A percentile compares a stretch with the other conserved stretches of the same genome.
Conservation (phyloP, 345 rosid species). For the Euphorbia pulcherrima region DNA sequence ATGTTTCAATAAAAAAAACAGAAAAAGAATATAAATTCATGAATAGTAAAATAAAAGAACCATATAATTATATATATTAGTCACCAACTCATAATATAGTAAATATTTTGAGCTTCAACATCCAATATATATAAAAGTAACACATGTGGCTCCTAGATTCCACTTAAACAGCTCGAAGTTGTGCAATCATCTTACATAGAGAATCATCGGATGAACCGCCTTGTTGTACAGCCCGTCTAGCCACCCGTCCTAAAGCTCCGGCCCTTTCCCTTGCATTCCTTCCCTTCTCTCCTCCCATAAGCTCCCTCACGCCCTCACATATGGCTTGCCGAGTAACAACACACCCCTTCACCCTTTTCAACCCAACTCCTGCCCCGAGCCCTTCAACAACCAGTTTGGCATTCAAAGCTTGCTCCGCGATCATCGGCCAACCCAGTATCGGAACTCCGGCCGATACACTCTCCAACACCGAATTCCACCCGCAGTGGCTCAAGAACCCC, state of each 20-base stretch:
- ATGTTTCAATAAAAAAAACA: too few species aligned
- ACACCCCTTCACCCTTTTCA: neutral
- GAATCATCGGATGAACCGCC: conserved; percentile 20
- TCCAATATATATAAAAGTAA: too few species aligned
- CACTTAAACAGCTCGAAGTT: conserved; percentile 4
- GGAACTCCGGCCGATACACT: conserved; percentile 23
- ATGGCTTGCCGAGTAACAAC: conserved; percentile 10
- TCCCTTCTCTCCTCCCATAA: conserved; percentile 24
- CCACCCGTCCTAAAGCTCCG: conserved; percentile 14
- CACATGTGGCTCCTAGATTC: too few species aligned
- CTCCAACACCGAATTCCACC: conserved; percentile 23
- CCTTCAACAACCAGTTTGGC: conserved; percentile 22
- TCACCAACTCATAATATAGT: too few species aligned
- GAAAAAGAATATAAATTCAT: too few species aligned
- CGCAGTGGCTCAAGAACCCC: conserved; percentile 29
- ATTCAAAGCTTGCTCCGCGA: conserved; percentile 25
- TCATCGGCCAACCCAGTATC: conserved; percentile 27
- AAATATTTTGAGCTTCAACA: too few species aligned
- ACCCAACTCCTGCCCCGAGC: conserved; percentile 20
- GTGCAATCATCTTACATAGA: conserved; percentile 12
- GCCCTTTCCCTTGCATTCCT: conserved; percentile 19
- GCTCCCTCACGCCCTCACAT: conserved; percentile 22
- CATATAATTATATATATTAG: too few species aligned
- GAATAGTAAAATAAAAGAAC: too few species aligned
- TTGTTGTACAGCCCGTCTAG: conserved; percentile 9